Percentiles rank a stretch among this genome's conserved stretches.
phyloP scores from a whole-genome alignment of 345 rosid species.

The Nasturtium officinale region DNA sequence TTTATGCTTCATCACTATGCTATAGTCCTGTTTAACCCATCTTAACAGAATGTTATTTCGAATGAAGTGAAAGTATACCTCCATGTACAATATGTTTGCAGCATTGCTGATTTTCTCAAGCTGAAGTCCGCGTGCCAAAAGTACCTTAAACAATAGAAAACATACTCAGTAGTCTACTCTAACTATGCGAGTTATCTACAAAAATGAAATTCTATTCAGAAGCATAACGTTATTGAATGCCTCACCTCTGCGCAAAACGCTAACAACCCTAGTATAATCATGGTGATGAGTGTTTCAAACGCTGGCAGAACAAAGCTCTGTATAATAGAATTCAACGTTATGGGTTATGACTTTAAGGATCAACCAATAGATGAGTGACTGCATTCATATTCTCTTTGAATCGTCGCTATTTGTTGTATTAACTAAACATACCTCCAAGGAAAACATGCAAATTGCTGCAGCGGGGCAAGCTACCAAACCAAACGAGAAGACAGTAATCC shows the following conservation, averaged over 20 bases:
- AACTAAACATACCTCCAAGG: constrained; percentile 62
- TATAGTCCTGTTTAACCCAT: background rate
- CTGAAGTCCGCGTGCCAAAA: constrained; percentile 84
- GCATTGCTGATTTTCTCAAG: constrained; percentile 88
- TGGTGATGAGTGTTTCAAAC: constrained; percentile 51
- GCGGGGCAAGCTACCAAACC: constrained; percentile 77
- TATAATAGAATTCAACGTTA: constrained; percentile 27
- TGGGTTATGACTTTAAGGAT: background rate
- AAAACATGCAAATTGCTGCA: constrained; percentile 64
- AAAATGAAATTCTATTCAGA: background rate
- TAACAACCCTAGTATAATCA: constrained; percentile 63
- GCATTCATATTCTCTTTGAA: background rate
- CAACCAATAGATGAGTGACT: background rate
- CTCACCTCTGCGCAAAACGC: constrained; percentile 85
- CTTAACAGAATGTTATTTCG: background rate
- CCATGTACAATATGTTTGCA: constrained; percentile 64
- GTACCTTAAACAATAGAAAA: constrained; percentile 48
- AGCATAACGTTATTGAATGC: background rate
- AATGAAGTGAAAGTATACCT: constrained; percentile 49
- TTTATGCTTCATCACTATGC: background rate
- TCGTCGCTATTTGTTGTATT: background rate
- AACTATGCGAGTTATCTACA: constrained; percentile 2
- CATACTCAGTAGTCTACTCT: background rate
- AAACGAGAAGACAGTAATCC: constrained; percentile 79
- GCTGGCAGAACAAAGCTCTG: constrained; percentile 82